These are phyloP conservation scores for Neoarthrinium moseri DNA, from an alignment of 2,329 filamentous ascomycete species.

Conservation along the genomic window DNA sequence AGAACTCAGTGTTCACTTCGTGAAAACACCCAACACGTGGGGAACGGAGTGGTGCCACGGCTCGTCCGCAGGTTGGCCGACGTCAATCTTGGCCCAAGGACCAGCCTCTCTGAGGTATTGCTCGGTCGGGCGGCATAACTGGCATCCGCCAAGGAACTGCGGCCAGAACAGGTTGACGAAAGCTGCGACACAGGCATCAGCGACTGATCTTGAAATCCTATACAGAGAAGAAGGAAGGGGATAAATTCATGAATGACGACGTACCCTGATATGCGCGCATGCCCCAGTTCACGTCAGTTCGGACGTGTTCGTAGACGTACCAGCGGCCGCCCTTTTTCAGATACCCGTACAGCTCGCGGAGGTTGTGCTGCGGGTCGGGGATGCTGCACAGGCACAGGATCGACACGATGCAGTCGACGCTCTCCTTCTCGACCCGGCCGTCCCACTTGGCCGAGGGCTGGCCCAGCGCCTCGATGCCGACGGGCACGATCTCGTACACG, in stretches of 20 bases:
- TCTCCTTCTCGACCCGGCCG: conserved; percentile 47
- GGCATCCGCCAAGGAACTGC: conserved; percentile 48
- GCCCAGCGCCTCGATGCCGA: conserved; percentile 59
- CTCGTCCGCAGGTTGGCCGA: conserved; percentile 39
- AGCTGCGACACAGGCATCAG: conserved; percentile 28
- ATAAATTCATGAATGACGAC: too few species aligned
- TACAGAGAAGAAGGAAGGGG: background rate
- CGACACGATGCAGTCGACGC: conserved; percentile 59
- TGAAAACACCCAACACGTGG: conserved; percentile 7
- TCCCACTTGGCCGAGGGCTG: conserved; percentile 38
- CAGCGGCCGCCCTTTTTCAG: conserved; percentile 62
- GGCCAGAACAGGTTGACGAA: conserved; percentile 54
- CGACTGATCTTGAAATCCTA: background rate
- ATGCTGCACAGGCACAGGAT: conserved; percentile 64
- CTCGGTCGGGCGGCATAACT: conserved; percentile 47
- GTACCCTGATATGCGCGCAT: conserved; percentile 51
- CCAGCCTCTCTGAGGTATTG: conserved; percentile 47
- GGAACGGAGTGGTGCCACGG: conserved; percentile 33
- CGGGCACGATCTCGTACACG: conserved; percentile 60
- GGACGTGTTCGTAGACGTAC: conserved; percentile 64
- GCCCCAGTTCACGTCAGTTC: conserved; percentile 33
- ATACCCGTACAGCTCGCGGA: conserved; percentile 53
- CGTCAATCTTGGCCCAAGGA: conserved; percentile 48
- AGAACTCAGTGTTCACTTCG: too few species aligned
- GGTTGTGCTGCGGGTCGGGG: conserved; percentile 56